phyloP scores from a whole-genome alignment of 352 stramenopile species.

The Blastocystis sp. region DNA sequence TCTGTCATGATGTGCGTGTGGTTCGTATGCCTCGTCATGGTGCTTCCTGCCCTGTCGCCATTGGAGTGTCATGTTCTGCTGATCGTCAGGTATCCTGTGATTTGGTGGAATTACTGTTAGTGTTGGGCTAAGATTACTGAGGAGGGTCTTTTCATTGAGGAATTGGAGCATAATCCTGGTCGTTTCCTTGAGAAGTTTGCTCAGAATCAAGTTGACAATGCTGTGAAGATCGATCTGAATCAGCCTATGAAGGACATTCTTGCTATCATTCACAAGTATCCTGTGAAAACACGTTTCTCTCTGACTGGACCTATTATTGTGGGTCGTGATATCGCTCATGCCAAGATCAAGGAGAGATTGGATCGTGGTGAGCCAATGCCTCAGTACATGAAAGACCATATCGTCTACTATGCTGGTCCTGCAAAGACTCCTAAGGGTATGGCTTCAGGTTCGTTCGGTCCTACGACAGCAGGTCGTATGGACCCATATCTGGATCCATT shows the following conservation, averaged over 20 bases:
- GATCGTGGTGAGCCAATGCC: conserved; percentile 76
- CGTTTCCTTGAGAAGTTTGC: conserved; percentile 77
- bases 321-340: conserved; percentile 80
- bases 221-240: conserved; percentile 78
- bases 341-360: conserved; percentile 77
- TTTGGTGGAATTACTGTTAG: not conserved
- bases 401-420: conserved; percentile 81
- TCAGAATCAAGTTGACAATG: conserved; percentile 67
- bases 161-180: conserved; percentile 76
- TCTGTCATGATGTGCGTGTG: conserved; percentile 81
- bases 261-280: conserved; percentile 72
- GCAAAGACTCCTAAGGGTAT: conserved; percentile 80
- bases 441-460: conserved; percentile 77
- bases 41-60: conserved; percentile 77
- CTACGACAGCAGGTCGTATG: conserved; percentile 80
- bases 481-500: conserved; percentile 80
- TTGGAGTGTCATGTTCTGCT: conserved; percentile 79
- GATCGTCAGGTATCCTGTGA: conserved; percentile 74
- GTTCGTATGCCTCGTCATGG: conserved; percentile 78
- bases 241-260: conserved; percentile 76
- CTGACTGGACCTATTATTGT: conserved; percentile 81
- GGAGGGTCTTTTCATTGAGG: conserved; percentile 80
- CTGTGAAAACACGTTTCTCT: conserved; percentile 74
- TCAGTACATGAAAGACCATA: conserved; percentile 80
- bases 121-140: conserved; percentile 74